Conservation (phyloP, 129 eudicot genomes). For the Gnaphalium uliginosum region DNA sequence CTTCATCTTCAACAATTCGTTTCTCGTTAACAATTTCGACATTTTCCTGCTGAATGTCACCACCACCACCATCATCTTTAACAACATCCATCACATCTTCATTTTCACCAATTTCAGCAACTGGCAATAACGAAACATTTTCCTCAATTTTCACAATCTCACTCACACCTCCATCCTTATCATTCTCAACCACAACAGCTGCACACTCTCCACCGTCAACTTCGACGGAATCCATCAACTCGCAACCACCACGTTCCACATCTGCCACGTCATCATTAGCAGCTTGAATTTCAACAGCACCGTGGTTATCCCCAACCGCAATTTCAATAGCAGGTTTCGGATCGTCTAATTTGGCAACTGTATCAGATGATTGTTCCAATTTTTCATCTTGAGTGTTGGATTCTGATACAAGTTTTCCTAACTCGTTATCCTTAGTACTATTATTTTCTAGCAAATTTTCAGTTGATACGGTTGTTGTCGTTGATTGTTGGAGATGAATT, state of each 20-base stretch:
- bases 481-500: conserved; percentile 3
- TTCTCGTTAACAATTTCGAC: not conserved
- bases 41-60: not conserved
- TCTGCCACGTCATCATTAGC: not conserved
- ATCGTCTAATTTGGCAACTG: conserved; percentile 28
- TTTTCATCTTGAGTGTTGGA: conserved; percentile 12
- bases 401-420: conserved; percentile 13
- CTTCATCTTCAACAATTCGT: conserved; percentile 20
- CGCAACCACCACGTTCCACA: not conserved
- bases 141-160: conserved; percentile 20
- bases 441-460: conserved; percentile 17
- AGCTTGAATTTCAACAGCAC: conserved; percentile 5
- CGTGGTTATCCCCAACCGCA: conserved; percentile 22
- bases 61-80: conserved; percentile 23
- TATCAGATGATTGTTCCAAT: conserved; percentile 17
- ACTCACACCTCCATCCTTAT: conserved; percentile 4
- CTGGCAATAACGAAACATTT: conserved; percentile 18
- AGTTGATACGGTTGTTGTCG: conserved; percentile 22
- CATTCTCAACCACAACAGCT: not conserved
- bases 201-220: conserved; percentile 23
- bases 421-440: conserved; percentile 1
- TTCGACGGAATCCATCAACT: conserved; percentile 13
- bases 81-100: conserved; percentile 24
- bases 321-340: conserved; percentile 1
- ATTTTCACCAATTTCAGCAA: conserved; percentile 16